Base-by-base conservation (phyloP, 2,329 filamentous ascomycete species). In the Ophiocordyceps robertsii region DNA sequence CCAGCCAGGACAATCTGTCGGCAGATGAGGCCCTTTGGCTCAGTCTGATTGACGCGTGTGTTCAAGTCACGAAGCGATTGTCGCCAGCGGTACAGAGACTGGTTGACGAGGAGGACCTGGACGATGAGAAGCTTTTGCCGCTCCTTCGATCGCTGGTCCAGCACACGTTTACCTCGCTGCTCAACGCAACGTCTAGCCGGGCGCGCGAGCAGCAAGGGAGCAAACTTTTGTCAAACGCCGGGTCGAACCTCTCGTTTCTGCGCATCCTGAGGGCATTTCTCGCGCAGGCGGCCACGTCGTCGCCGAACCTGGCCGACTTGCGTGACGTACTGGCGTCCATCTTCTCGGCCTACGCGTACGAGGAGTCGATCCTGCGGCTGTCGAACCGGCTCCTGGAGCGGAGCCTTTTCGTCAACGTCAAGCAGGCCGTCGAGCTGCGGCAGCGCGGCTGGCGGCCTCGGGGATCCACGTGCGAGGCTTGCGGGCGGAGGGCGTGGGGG, bases 341-440 rank as follows among this genome's bases (percentile, higher is more conserved):
- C 43, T 96, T 98, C 63, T 80, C 90, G 0, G 90, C 92, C 0
- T 98, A 98, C 58, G 82, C 88, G 0, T 95, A 96, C 57, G 92
- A 98, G 60, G 85, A 90, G 58, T 89, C 84, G 0, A 84, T 98
- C 14, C 72, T 98, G 17, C 72, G 75, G 2, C 75, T 98, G 3
- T 87, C 92, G 1, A 94, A 90, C 57, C 75, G 82, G 4, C 78
- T 98, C 43, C 70, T 98, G 0, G 89, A 94, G 48, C 82, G 87
- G 51, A 92, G 92, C 53, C 71, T 95, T 6, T 98, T 96, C 54
- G 75, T 83, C 35, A 82, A 85, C 49, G 86, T 98, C 31, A 70
- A 79, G 37, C 75, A 84, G 51, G 81, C 87, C 6, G 77, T 84
- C 8, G 70, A 75, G 42, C 72, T 92, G 6, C 73, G 92, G 3